Conservation (phyloP, 2,329 filamentous ascomycete genomes). For the Mycogone perniciosa region DNA sequence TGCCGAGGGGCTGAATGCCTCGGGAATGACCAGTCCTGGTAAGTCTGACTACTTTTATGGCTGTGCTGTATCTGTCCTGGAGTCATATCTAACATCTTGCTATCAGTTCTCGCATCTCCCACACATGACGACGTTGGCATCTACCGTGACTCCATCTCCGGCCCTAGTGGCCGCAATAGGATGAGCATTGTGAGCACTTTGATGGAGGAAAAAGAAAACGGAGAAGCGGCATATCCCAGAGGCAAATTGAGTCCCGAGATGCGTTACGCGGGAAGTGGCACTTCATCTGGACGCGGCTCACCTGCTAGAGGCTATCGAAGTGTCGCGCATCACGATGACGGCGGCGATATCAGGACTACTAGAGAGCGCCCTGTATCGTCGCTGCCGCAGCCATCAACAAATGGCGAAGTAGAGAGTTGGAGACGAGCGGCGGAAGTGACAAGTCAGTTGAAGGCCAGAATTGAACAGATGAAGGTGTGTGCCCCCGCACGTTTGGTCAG, state of each 20-base stretch:
- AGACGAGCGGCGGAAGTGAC: slow-evolving; percentile 95
- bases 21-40: slow-evolving; percentile 34
- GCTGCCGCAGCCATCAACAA: slow-evolving; percentile 28
- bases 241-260: slow-evolving; percentile 52
- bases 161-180: slow-evolving; percentile 40
- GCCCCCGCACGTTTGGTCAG: neutral
- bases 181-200: slow-evolving; percentile 59
- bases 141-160: slow-evolving; percentile 46
- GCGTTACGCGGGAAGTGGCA: slow-evolving; percentile 42
- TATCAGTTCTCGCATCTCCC: slow-evolving; percentile 41
- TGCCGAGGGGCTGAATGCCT: slow-evolving; percentile 46
- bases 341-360: slow-evolving; percentile 24
- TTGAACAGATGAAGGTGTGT: slow-evolving; percentile 92
- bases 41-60: slow-evolving; percentile 8
- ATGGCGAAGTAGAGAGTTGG: slow-evolving; percentile 69
- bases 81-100: slow-evolving; percentile 11
- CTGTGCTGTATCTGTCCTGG: neutral
- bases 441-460: slow-evolving; percentile 91
- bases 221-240: slow-evolving; percentile 40
- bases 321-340: slow-evolving; percentile 28
- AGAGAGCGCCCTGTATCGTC: slow-evolving; percentile 30
- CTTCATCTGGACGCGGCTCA: slow-evolving; percentile 52
- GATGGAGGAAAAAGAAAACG: slow-evolving; percentile 75
- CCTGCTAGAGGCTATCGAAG: slow-evolving; percentile 51
- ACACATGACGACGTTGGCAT: slow-evolving; percentile 54